Percentiles rank a stretch among this genome's conserved stretches.
Evolutionary conservation across 139 green algal genomes (phyloP).

Genomic region (Gonium pectorale): DNA sequence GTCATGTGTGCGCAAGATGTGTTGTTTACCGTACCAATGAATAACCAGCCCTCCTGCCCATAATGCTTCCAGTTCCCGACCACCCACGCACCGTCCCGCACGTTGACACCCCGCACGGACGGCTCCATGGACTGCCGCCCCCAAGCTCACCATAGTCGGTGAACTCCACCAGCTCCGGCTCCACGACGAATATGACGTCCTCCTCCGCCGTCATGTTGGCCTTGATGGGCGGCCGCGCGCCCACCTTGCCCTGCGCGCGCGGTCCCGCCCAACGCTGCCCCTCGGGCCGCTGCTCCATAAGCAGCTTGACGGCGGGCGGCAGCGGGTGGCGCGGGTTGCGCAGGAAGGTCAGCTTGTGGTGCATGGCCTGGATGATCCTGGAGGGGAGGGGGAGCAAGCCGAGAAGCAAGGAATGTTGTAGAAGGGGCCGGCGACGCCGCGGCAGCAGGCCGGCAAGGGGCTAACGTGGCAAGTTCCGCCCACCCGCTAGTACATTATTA

Average conservation of each 20-base stretch:
- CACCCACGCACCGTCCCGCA: too few species aligned
- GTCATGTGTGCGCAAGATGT: too few species aligned
- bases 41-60: too few species aligned
- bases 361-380: slow-evolving; percentile 79
- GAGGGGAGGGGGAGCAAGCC: not conserved
- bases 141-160: slow-evolving; percentile 60
- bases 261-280: slow-evolving; percentile 24
- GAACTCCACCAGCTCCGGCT: slow-evolving; percentile 71
- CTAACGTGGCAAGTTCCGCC: too few species aligned
- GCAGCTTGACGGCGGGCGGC: slow-evolving; percentile 50
- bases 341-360: slow-evolving; percentile 75
- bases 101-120: too few species aligned
- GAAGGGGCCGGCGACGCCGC: too few species aligned
- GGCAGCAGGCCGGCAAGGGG: too few species aligned
- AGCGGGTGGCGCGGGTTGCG: slow-evolving; percentile 74
- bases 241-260: not conserved
- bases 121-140: too few species aligned
- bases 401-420: too few species aligned
- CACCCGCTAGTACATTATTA: too few species aligned
- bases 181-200: slow-evolving; percentile 56
- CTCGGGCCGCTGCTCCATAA: slow-evolving; percentile 29
- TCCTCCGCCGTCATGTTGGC: slow-evolving; percentile 47
- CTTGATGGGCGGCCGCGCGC: slow-evolving; percentile 57
- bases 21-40: too few species aligned
- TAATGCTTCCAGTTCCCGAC: too few species aligned